Base-by-base conservation (phyloP, 805 yeast species). In the Tetrapisispora namnaoensis region DNA sequence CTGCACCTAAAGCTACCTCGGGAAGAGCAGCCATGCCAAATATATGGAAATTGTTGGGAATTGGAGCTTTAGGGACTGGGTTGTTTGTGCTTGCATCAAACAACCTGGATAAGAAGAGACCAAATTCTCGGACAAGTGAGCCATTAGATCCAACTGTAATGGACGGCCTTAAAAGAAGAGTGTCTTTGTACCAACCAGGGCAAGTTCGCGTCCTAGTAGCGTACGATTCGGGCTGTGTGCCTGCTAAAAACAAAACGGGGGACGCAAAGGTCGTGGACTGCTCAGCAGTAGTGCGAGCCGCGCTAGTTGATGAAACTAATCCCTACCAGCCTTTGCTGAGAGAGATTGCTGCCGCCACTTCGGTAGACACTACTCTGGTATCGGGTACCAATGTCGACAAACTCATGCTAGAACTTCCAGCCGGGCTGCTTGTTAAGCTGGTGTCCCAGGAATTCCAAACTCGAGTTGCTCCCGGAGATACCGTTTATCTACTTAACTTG, bases 81-180 rank as follows among this genome's bases (percentile, higher is more conserved):
- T 65, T 77, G 6, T 62, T 71, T 41, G 68, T 67, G 1, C 65
- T 65, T 47, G 69, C 72, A 1, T 73, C 66, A 5, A 64, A 65
- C n/a, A 61, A 65, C 2, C 56, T 70, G 16, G 67, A 67, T 34
- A 56, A 65, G 47, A 45, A 39, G 21, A 38, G 61, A 66, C 46
- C 70, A 56, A 59, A 58, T 53, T 37, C 61, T 14, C 63, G 62
- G 54, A 56, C 69, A 2, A 71, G 65, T 24, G 47, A 24, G 28
- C 28, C 28, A 24, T 54, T 57, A 4, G 74, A 70, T 43, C 17
- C n/a, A 17, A 43, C 22, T 6, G 68, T 64, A 13, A 67, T 69
- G 55, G 69, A 73, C 13, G 79, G 82, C 7, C 65, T 79, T 58
- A 78, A 68, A 55, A 71, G 85, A 59, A 67, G 79, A 41, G 61